These are phyloP conservation scores for barley (Hordeum vulgare) DNA, from an alignment of 176 grass and related monocot species.

Conservation along the genomic window DNA sequence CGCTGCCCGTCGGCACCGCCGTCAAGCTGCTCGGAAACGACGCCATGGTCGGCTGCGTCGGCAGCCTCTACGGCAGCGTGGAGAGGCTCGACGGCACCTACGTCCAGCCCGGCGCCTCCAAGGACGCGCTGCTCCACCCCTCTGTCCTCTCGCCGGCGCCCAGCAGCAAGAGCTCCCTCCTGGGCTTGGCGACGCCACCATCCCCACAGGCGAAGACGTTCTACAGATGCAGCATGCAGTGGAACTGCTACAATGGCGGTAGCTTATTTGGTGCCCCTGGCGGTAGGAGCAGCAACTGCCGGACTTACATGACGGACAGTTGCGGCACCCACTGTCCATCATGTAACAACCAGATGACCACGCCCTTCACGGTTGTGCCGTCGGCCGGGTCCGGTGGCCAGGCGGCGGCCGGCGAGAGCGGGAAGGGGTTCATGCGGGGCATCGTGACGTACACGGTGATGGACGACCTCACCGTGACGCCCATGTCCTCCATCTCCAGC, in stretches of 20 bases:
- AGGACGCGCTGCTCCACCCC: background rate
- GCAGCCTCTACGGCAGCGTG: too few relatives aligned
- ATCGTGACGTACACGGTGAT: slow-evolving; percentile 47
- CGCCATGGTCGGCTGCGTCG: too few relatives aligned
- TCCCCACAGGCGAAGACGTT: background rate
- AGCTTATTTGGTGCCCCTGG: too few relatives aligned
- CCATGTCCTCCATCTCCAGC: slow-evolving; percentile 57
- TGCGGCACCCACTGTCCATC: background rate
- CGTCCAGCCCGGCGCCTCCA: too few relatives aligned
- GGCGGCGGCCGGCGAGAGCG: background rate
- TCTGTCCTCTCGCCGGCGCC: background rate
- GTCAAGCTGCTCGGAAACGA: background rate
- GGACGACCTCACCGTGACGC: slow-evolving; percentile 46
- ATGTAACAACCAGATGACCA: background rate
- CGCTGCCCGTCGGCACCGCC: background rate
- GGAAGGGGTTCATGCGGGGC: slow-evolving; percentile 37
- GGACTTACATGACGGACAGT: background rate
- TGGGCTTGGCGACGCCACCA: background rate
- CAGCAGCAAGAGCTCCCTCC: background rate
- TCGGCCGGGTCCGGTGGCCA: background rate
- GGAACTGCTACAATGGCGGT: too few relatives aligned
- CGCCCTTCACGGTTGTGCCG: background rate
- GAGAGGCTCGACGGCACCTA: too few relatives aligned
- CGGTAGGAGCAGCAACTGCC: too few relatives aligned
- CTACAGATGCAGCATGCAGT: background rate